Evolutionary conservation across 352 stramenopile genomes (phyloP), one percentile per base, ranked within the genome.

Genomic region (Blastocystis sp.): DNA sequence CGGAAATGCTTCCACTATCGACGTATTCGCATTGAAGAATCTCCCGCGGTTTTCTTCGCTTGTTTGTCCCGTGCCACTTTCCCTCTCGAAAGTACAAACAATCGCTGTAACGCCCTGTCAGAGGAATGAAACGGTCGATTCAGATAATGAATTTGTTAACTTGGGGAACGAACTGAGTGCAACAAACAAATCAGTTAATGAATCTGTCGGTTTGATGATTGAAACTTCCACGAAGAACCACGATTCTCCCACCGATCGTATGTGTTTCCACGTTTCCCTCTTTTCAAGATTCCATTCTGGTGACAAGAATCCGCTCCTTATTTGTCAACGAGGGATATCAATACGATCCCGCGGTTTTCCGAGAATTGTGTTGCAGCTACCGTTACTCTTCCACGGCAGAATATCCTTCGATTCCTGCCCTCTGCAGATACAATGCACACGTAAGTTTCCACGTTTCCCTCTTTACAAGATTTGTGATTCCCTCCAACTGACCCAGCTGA

Each of bases 361-460:
- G 32, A 21, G 32, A 75, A 9, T n/a, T 75, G 9, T n/a, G 24
- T 75, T 46, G 27, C n/a, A 7, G 16, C 18, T 75, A 75, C 27
- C 63, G 24, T 16, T 40, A 51, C 29, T 32, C 48, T n/a, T 18
- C 34, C 8, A 49, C 29, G 16, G 36, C 36, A n/a, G 36, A n/a
- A 40, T 75, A 34, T 54, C 63, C 27, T 18, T 54, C 63, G 0
- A 48, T 51, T n/a, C 0, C 63, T 53, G 63, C 8, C 4, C 18
- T 75, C 2, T 75, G 63, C 32, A 21, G 32, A 36, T 53, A 75
- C n/a, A 75, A 75, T 51, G 63, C 53, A n/a, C n/a, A n/a, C n/a
- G n/a, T n/a, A n/a, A n/a, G n/a, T n/a, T n/a, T n/a, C n/a, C n/a
- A n/a, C n/a, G n/a, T n/a, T n/a, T n/a, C n/a, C n/a, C n/a, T n/a